These are phyloP conservation scores for Dendrobium officinale DNA, from an alignment of 106 monocot species.

Conservation along the genomic window DNA sequence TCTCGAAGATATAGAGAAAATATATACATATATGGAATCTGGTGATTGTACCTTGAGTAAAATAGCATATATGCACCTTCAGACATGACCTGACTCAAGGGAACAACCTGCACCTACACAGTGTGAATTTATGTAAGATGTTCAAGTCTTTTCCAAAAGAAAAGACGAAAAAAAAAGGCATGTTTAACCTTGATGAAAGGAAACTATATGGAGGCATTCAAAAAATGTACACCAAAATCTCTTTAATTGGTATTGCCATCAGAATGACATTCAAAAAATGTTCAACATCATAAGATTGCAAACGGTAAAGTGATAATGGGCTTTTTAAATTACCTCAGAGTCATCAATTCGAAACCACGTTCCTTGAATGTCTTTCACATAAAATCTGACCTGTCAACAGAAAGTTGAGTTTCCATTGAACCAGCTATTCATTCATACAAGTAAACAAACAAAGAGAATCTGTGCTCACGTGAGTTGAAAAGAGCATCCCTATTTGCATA, in stretches of 20 bases:
- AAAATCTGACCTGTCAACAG: background rate
- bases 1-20: too few species aligned
- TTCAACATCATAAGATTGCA: background rate
- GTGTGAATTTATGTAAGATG: background rate
- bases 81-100: slow-evolving; percentile 82
- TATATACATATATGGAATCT: background rate
- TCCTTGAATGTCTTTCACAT: slow-evolving; percentile 88
- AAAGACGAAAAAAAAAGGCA: background rate
- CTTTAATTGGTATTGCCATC: too few species aligned
- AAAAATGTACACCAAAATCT: too few species aligned
- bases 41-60: slow-evolving; percentile 62
- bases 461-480: too few species aligned
- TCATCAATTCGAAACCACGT: slow-evolving; percentile 83
- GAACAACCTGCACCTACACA: slow-evolving; percentile 69
- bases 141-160: background rate
- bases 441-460: too few species aligned
- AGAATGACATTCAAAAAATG: background rate
- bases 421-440: too few species aligned
- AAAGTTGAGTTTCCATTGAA: too few species aligned
- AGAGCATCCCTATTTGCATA: too few species aligned
- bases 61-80: slow-evolving; percentile 98
- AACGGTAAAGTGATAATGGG: background rate
- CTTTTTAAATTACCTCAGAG: slow-evolving; percentile 55
- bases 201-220: background rate
- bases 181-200: background rate